A percentile compares a stretch with the other conserved stretches of the same genome.
phyloP scores from a whole-genome alignment of 2,329 filamentous ascomycete species.

The Cadophora sp. region DNA sequence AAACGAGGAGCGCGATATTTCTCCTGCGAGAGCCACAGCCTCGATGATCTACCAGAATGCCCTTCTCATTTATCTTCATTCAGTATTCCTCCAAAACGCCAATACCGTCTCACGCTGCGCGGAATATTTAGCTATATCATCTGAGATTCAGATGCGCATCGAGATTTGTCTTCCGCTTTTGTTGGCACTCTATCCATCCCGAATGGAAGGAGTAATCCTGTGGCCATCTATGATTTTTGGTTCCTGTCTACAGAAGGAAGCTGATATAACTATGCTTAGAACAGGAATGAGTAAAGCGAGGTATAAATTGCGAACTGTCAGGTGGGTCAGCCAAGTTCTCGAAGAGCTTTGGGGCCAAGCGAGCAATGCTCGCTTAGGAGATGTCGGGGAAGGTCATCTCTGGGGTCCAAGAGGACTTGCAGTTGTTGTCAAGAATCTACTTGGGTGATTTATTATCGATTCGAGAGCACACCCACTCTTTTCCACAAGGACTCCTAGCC shows the following conservation, averaged over 20 bases:
- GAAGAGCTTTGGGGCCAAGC: constrained; percentile 5
- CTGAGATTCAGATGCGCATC: constrained; percentile 21
- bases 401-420: constrained; percentile 4
- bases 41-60: constrained; percentile 23
- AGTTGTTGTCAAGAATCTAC: neutral
- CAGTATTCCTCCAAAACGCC: neutral
- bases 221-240: constrained; percentile 23
- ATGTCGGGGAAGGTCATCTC: neutral
- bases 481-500: too few species aligned
- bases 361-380: neutral
- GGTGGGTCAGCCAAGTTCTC: constrained; percentile 14
- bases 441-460: neutral
- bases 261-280: constrained; percentile 8
- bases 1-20: neutral
- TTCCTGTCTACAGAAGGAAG: constrained; percentile 14
- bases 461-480: too few species aligned
- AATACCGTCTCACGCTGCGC: neutral
- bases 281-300: neutral
- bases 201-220: constrained; percentile 16
- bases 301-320: constrained; percentile 17
- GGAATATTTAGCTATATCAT: neutral
- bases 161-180: constrained; percentile 13
- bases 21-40: constrained; percentile 2
- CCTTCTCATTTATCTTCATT: constrained; percentile 21
- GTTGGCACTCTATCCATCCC: constrained; percentile 13